A percentile compares a stretch with the other conserved stretches of the same genome.
phyloP scores from a whole-genome alignment of 768 basidiomycete genomes.

The Serendipita sp. region DNA sequence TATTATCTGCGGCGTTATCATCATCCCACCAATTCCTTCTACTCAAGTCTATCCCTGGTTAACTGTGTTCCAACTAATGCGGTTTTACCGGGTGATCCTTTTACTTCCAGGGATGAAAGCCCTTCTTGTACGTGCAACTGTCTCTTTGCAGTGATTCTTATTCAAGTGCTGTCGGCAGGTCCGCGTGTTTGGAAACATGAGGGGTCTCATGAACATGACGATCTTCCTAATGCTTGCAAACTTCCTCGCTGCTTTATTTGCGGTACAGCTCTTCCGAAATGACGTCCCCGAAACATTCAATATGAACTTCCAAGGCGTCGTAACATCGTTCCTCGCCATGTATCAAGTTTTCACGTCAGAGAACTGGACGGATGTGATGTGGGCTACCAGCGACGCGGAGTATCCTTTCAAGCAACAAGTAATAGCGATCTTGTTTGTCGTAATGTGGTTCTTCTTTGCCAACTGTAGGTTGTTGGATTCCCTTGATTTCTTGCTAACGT shows the following conservation, averaged over 20 bases:
- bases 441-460: constrained; percentile 78
- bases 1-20: constrained; percentile 58
- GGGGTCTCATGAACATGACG: constrained; percentile 81
- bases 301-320: constrained; percentile 70
- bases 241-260: constrained; percentile 67
- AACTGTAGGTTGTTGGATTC: constrained; percentile 49
- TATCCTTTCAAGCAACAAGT: constrained; percentile 47
- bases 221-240: constrained; percentile 81
- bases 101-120: constrained; percentile 83
- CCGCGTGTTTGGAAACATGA: constrained; percentile 82
- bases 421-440: constrained; percentile 54
- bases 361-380: constrained; percentile 77
- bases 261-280: constrained; percentile 72
- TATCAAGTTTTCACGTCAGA: constrained; percentile 88
- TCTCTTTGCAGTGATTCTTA: neutral
- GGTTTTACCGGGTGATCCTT: constrained; percentile 87
- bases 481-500: neutral
- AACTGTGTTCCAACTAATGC: constrained; percentile 65
- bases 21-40: constrained; percentile 59
- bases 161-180: constrained; percentile 29
- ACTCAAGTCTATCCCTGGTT: constrained; percentile 71
- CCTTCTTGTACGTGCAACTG: constrained; percentile 42
- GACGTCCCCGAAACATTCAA: constrained; percentile 39
- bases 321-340: constrained; percentile 69
- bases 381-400: constrained; percentile 46